Evolutionary conservation across 2,329 filamentous ascomycete genomes (phyloP).

Genomic region (Metarhizium humberi): DNA sequence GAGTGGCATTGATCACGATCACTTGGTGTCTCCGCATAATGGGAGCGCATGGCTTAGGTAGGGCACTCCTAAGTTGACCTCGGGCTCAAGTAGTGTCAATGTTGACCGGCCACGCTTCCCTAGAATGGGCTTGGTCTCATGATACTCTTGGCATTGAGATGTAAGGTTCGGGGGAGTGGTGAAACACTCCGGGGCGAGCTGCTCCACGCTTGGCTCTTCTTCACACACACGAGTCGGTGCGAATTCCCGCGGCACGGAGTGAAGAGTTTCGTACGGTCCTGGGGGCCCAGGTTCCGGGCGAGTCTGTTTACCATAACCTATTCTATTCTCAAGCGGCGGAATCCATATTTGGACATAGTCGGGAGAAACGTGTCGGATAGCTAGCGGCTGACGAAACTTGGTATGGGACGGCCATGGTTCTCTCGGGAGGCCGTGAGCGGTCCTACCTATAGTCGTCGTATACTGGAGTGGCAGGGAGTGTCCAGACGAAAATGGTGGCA

Average conservation of each 20-base stretch:
- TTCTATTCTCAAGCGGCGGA: neutral
- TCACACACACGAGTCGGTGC: neutral
- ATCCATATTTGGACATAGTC: too few species aligned
- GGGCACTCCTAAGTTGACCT: neutral
- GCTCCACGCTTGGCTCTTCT: neutral
- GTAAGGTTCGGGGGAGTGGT: neutral
- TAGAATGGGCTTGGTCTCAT: neutral
- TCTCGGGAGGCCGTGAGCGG: too few species aligned
- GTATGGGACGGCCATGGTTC: too few species aligned
- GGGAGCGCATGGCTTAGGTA: too few species aligned
- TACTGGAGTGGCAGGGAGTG: too few species aligned
- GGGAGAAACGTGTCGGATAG: too few species aligned
- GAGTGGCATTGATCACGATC: too few species aligned
- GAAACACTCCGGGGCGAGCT: neutral
- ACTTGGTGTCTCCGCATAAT: too few species aligned
- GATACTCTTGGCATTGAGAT: neutral
- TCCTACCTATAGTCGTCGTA: too few species aligned
- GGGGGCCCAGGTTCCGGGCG: neutral
- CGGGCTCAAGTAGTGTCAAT: neutral
- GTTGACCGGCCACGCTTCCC: neutral
- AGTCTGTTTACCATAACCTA: neutral
- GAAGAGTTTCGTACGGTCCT: neutral
- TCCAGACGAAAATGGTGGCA: too few species aligned
- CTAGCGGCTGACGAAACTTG: too few species aligned
- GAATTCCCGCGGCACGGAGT: neutral